Conservation (phyloP, 164 flowering plant species). For the Litsea cubeba region DNA sequence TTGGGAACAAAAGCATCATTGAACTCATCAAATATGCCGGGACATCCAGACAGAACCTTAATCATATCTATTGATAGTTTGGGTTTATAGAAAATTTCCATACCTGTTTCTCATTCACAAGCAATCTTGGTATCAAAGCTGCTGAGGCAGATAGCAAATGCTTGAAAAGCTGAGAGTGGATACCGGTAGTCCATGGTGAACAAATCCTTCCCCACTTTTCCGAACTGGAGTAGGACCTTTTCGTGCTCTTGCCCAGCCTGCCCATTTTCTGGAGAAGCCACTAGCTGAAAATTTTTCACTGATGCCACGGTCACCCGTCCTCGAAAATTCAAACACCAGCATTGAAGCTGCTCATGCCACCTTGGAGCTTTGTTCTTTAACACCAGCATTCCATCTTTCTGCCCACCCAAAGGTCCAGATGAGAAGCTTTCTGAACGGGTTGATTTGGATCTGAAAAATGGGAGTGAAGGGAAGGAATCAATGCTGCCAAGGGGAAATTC, state of each 20-base stretch:
- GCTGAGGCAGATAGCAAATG: constrained; percentile 80
- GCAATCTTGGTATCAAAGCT: constrained; percentile 86
- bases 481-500: constrained; percentile 37
- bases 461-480: constrained; percentile 43
- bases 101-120: constrained; percentile 57
- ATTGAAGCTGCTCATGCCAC: constrained; percentile 86
- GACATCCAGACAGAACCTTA: not conserved
- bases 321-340: constrained; percentile 80
- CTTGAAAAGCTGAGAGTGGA: constrained; percentile 75
- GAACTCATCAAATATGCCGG: not conserved
- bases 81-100: not conserved
- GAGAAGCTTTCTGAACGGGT: constrained; percentile 25
- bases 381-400: constrained; percentile 43
- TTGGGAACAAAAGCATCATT: not conserved
- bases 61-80: not conserved
- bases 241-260: constrained; percentile 49
- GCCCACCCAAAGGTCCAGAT: constrained; percentile 34
- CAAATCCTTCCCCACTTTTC: constrained; percentile 71
- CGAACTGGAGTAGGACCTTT: constrained; percentile 66
- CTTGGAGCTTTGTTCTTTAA: constrained; percentile 70
- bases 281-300: constrained; percentile 75
- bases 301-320: constrained; percentile 84
- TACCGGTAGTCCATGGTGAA: constrained; percentile 83
- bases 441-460: constrained; percentile 53
- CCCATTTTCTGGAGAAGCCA: constrained; percentile 46